Evolutionary conservation across 2,329 filamentous ascomycete species (phyloP).

Genomic region (Chaetomiaceae sp.): DNA sequence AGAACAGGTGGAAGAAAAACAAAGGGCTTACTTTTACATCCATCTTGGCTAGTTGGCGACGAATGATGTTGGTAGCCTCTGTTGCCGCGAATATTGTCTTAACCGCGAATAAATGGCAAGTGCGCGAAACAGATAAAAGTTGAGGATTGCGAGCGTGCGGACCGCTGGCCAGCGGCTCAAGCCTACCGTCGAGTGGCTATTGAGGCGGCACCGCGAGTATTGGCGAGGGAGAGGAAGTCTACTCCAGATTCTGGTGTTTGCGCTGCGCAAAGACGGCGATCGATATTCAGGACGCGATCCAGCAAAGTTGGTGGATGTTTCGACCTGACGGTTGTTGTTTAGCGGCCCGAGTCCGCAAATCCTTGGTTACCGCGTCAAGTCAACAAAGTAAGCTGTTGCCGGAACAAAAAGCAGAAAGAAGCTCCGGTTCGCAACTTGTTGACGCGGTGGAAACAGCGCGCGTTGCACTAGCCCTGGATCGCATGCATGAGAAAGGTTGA

Average conservation of each 20-base stretch:
- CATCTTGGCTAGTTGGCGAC: constrained; percentile 30
- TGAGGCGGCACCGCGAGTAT: not conserved
- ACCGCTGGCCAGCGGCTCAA: not conserved
- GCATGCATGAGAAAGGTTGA: constrained; percentile 18
- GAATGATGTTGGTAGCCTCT: constrained; percentile 14
- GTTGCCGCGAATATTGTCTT: constrained; percentile 12
- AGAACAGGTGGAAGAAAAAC: not conserved
- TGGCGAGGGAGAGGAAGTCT: not conserved
- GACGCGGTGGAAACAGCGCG: constrained; percentile 22
- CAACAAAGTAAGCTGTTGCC: not conserved
- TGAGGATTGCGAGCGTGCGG: too few relatives aligned
- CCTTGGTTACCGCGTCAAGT: not conserved
- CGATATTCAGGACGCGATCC: not conserved
- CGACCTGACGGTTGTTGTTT: not conserved
- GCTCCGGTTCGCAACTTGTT: constrained; percentile 1
- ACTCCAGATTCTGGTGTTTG: not conserved
- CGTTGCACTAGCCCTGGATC: constrained; percentile 16
- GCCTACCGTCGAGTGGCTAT: not conserved
- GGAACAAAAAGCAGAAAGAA: not conserved
- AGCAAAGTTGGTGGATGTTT: not conserved
- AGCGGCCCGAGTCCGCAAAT: not conserved
- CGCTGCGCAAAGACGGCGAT: not conserved
- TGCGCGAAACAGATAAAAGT: constrained; percentile 6
- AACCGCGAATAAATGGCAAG: not conserved
- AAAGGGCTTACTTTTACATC: constrained; percentile 38